Conservation (phyloP, 108 stramenopile genomes). For the Nitzschia putrida region DNA sequence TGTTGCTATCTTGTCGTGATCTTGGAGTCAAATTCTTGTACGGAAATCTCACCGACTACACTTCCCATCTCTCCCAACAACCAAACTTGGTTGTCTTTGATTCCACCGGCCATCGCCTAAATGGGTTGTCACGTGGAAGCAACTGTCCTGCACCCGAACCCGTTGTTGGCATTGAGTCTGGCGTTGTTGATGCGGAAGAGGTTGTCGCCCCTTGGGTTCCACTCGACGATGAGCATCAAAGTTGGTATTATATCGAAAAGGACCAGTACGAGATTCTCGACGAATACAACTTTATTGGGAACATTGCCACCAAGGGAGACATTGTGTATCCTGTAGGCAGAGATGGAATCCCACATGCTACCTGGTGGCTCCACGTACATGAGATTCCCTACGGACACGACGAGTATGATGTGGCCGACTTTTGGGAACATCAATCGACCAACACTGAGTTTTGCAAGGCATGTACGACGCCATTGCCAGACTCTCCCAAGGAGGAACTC, state of each 20-base stretch:
- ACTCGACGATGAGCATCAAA: neutral
- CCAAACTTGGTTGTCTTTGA: slow-evolving; percentile 30
- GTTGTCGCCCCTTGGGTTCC: neutral
- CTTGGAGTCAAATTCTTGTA: slow-evolving; percentile 22
- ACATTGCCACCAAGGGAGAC: neutral
- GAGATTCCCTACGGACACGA: neutral
- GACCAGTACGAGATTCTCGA: neutral
- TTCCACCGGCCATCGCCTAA: slow-evolving; percentile 24
- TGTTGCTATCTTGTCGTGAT: slow-evolving; percentile 21
- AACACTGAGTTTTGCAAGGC: neutral
- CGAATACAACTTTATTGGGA: neutral
- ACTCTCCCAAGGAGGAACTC: neutral
- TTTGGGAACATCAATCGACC: neutral
- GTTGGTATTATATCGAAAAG: neutral
- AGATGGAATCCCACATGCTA: neutral
- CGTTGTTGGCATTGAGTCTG: neutral
- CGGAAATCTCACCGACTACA: slow-evolving; percentile 10
- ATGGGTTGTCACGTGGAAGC: neutral
- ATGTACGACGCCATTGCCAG: neutral
- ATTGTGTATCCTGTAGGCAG: neutral
- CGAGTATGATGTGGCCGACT: neutral
- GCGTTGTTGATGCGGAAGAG: neutral
- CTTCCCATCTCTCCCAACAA: neutral
- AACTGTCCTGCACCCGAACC: neutral
- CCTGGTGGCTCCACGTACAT: neutral